Evolutionary conservation across 164 flowering plant species (phyloP).

Genomic region (Annona squamosa): DNA sequence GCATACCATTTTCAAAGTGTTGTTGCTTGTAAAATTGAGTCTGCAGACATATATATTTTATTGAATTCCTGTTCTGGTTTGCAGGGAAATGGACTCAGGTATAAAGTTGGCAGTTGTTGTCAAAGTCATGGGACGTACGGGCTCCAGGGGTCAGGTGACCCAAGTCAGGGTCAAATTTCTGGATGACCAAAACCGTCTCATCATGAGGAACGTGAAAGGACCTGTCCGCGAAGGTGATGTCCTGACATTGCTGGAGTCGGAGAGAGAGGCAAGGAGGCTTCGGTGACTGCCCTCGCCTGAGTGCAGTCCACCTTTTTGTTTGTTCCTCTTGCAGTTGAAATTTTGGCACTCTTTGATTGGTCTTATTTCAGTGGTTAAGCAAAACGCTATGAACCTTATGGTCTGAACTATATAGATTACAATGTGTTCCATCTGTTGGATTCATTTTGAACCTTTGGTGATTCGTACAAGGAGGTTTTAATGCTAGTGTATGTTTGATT

Average conservation of each 20-base stretch:
- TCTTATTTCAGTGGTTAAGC: neutral
- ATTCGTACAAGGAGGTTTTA: neutral
- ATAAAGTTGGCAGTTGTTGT: conserved; percentile 17
- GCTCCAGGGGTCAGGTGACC: conserved; percentile 19
- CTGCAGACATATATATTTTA: too few species aligned
- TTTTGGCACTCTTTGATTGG: neutral
- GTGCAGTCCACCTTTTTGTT: neutral
- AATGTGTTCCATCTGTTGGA: neutral
- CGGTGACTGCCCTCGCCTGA: conserved; percentile 4
- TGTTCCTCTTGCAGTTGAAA: neutral
- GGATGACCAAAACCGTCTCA: conserved; percentile 14
- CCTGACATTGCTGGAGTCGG: conserved; percentile 18
- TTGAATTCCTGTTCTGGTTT: too few species aligned
- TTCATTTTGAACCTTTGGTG: neutral
- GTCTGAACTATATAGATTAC: neutral
- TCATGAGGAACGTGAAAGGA: conserved; percentile 20
- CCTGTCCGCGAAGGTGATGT: conserved; percentile 16
- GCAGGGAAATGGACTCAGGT: conserved; percentile 8
- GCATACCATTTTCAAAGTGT: too few species aligned
- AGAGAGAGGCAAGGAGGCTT: conserved; percentile 16
- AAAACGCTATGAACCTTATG: neutral
- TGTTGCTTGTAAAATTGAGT: too few species aligned
- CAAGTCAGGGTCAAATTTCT: conserved; percentile 18
- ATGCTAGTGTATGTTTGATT: too few species aligned
- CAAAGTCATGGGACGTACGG: conserved; percentile 16